Conservation (phyloP, 2,329 filamentous ascomycete genomes). For the Ceratocystis destructans region DNA sequence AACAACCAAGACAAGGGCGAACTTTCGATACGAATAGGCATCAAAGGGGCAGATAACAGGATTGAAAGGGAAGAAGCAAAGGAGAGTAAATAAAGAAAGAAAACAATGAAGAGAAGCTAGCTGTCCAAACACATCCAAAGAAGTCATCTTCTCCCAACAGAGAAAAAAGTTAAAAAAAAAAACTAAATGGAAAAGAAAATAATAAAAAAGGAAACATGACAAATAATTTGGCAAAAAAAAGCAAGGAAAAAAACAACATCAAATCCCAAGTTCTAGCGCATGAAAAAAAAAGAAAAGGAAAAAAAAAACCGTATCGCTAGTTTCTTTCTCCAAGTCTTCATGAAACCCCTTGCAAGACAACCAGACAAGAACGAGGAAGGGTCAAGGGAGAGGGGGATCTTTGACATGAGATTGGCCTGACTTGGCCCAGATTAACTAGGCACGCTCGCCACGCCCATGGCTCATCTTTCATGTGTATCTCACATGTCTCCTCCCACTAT, state of each 20-base stretch:
- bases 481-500: background rate
- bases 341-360: no score
- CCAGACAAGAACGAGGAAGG: no score
- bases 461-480: no score
- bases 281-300: conserved; percentile 16
- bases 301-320: conserved; percentile 21
- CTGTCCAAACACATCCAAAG: conserved; percentile 19
- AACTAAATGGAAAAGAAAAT: conserved; percentile 14
- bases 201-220: conserved; percentile 20
- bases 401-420: no score
- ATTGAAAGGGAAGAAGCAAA: conserved; percentile 18
- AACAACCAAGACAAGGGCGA: background rate
- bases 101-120: conserved; percentile 4
- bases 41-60: conserved; percentile 1
- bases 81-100: conserved; percentile 20
- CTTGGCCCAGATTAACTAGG: no score
- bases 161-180: conserved; percentile 19
- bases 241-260: conserved; percentile 19
- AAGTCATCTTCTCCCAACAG: conserved; percentile 8
- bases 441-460: no score
- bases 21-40: background rate
- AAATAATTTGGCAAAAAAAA: conserved; percentile 19
- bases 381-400: no score
- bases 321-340: background rate
- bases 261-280: conserved; percentile 14